These are phyloP conservation scores for Chenopodium suecicum DNA, from an alignment of 148 eudicot genomes.

Conservation along the genomic window DNA sequence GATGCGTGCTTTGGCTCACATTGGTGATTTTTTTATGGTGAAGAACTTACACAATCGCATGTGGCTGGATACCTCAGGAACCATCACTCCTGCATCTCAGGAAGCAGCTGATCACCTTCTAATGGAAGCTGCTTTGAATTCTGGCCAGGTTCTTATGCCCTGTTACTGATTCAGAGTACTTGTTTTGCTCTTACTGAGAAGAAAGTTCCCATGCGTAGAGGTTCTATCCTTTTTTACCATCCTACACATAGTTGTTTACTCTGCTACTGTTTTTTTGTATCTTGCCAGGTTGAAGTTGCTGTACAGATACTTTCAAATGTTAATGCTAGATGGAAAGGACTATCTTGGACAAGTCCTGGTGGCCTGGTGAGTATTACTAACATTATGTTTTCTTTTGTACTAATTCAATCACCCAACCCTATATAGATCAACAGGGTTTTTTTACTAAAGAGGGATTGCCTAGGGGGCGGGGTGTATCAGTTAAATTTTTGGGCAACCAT, in stretches of 20 bases:
- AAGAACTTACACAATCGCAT: conserved; percentile 49
- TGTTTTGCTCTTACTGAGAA: neutral
- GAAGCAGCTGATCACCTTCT: conserved; percentile 66
- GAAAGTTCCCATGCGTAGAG: neutral
- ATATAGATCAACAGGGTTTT: neutral
- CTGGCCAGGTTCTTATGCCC: conserved; percentile 52
- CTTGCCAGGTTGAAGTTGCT: conserved; percentile 51
- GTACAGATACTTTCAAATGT: conserved; percentile 44
- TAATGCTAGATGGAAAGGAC: conserved; percentile 51
- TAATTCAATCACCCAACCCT: neutral
- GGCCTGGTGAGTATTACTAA: conserved; percentile 43
- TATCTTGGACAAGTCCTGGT: conserved; percentile 66
- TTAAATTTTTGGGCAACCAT: neutral
- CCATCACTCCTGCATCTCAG: conserved; percentile 39
- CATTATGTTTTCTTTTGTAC: neutral
- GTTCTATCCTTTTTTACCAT: neutral
- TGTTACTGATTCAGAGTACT: neutral
- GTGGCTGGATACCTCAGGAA: conserved; percentile 64
- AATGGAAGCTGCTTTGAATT: conserved; percentile 69
- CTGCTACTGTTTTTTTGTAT: conserved; percentile 2
- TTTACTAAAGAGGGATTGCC: neutral
- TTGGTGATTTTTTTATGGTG: conserved; percentile 53
- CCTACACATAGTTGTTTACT: conserved; percentile 5
- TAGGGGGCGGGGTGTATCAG: neutral
- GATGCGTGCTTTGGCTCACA: conserved; percentile 65